These are phyloP conservation scores for Mucor plumbeus DNA, from an alignment of 371 early-diverging fungal species.

Conservation along the genomic window DNA sequence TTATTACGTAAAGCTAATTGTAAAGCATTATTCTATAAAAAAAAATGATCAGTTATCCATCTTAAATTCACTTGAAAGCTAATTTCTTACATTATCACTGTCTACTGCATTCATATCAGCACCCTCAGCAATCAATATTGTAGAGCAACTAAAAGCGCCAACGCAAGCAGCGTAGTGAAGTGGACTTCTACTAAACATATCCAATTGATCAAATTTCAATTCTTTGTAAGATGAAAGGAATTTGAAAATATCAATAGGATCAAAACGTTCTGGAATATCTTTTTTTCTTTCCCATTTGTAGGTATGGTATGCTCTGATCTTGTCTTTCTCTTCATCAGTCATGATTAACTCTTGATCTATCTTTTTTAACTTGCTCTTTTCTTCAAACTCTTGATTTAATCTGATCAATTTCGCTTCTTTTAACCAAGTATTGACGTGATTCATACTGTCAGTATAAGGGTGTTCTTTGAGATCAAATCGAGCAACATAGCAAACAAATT, in stretches of 20 bases:
- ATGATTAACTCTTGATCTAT: not conserved
- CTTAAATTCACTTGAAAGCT: not conserved
- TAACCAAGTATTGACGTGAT: constrained; percentile 13
- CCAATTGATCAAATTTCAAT: constrained; percentile 35
- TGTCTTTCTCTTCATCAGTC: constrained; percentile 12
- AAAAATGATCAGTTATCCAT: not conserved
- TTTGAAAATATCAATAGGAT: constrained; percentile 64
- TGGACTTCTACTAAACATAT: constrained; percentile 55
- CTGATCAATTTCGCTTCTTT: constrained; percentile 14
- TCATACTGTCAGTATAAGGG: not conserved
- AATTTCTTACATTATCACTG: constrained; percentile 45
- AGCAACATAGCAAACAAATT: constrained; percentile 10
- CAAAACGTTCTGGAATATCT: constrained; percentile 31
- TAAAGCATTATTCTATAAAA: constrained; percentile 49
- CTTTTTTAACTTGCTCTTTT: not conserved
- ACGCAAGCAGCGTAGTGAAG: constrained; percentile 65
- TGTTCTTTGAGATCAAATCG: constrained; percentile 13
- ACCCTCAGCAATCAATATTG: constrained; percentile 40
- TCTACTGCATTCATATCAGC: constrained; percentile 50
- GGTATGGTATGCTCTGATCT: constrained; percentile 8
- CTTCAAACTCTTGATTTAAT: not conserved
- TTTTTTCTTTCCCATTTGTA: constrained; percentile 11
- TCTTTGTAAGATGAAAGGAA: constrained; percentile 33
- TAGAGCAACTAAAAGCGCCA: constrained; percentile 63
- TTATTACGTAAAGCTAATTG: constrained; percentile 54